Conservation (phyloP, 2,329 filamentous ascomycete species). For the Pseudocercospora fijiensis region DNA sequence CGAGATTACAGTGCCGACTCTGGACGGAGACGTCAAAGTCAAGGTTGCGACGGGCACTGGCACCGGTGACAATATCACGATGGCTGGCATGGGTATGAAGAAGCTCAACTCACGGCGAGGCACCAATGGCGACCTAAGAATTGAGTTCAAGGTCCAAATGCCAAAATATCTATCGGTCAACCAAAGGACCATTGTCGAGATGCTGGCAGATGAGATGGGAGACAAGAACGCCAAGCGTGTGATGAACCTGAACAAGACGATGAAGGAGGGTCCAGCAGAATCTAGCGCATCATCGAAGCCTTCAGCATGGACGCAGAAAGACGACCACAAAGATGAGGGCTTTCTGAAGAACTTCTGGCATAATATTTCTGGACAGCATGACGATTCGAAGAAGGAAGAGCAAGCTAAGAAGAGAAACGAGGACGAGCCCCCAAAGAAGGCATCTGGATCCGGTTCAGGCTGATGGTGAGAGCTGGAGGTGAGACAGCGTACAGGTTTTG, state of each 20-base stretch:
- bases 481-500: background rate
- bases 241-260: slow-evolving; percentile 69
- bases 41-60: slow-evolving; percentile 88
- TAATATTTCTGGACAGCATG: slow-evolving; percentile 73
- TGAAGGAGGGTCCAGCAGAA: slow-evolving; percentile 66
- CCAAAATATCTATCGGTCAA: slow-evolving; percentile 90
- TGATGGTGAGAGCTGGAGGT: background rate
- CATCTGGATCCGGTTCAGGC: slow-evolving; percentile 37
- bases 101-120: slow-evolving; percentile 67
- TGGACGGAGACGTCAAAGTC: slow-evolving; percentile 86
- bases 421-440: slow-evolving; percentile 40
- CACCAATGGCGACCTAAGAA: slow-evolving; percentile 75
- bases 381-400: slow-evolving; percentile 19
- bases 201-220: slow-evolving; percentile 93
- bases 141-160: slow-evolving; percentile 94
- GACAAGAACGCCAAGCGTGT: slow-evolving; percentile 89
- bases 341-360: slow-evolving; percentile 95
- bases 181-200: slow-evolving; percentile 88
- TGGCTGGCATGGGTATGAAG: slow-evolving; percentile 92
- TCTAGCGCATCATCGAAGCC: slow-evolving; percentile 22
- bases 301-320: slow-evolving; percentile 14
- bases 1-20: slow-evolving; percentile 82
- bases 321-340: slow-evolving; percentile 74
- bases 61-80: slow-evolving; percentile 86
- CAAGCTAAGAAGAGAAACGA: slow-evolving; percentile 26